A percentile compares a stretch with the other conserved stretches of the same genome.
phyloP scores from a whole-genome alignment of 1,284 basidiomycete genomes.

The Fomitopsis pinicola region DNA sequence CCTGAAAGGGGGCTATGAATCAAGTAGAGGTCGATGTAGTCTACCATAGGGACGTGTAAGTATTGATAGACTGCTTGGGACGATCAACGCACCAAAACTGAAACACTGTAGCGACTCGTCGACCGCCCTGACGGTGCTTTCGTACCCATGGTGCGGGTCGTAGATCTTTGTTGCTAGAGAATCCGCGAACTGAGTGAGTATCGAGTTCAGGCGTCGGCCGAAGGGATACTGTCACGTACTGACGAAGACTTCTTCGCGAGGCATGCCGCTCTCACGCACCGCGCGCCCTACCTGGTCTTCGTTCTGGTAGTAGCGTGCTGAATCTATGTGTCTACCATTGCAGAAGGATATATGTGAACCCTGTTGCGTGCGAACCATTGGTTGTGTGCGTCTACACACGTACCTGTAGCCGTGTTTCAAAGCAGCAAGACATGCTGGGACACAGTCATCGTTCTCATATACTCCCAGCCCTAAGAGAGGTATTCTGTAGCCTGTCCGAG shows the following conservation, averaged over 20 bases:
- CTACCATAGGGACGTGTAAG: constrained; percentile 16
- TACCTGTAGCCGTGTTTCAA: constrained; percentile 75
- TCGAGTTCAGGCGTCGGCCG: background rate
- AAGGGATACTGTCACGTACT: constrained; percentile 39
- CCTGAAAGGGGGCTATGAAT: constrained; percentile 51
- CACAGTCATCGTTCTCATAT: constrained; percentile 64
- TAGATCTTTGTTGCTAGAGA: constrained; percentile 16
- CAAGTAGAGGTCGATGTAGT: constrained; percentile 58
- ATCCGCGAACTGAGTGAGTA: background rate
- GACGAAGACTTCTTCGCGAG: constrained; percentile 60
- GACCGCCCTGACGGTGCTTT: constrained; percentile 13
- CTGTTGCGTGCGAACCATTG: too few relatives aligned
- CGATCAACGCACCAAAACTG: constrained; percentile 13
- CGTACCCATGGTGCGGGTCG: constrained; percentile 16
- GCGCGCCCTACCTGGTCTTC: constrained; percentile 63
- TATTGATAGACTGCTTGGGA: background rate
- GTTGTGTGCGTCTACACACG: constrained; percentile 9
- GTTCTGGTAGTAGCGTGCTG: constrained; percentile 72
- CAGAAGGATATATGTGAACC: too few relatives aligned
- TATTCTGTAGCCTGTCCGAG: constrained; percentile 46
- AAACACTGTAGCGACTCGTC: constrained; percentile 17
- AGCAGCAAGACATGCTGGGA: constrained; percentile 60
- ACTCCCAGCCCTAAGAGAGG: constrained; percentile 83
- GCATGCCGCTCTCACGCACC: constrained; percentile 47
- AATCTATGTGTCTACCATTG: constrained; percentile 54